These are phyloP conservation scores for Kuraishia ogatae DNA, from an alignment of 805 yeast genomes.

Conservation along the genomic window DNA sequence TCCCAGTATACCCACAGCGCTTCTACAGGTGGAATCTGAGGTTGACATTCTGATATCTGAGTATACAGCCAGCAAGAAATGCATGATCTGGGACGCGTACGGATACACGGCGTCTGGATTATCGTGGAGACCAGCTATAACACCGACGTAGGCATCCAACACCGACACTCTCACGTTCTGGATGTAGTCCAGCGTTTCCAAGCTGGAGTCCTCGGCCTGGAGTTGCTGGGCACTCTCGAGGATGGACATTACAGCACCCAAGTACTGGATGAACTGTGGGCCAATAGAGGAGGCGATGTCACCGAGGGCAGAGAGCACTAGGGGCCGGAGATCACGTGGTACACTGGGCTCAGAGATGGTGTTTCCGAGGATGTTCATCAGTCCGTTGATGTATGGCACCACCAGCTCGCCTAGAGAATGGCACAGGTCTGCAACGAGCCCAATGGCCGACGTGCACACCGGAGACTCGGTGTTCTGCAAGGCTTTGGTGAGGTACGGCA, in stretches of 20 bases:
- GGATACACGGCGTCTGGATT: conserved; percentile 57
- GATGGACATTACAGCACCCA: conserved; percentile 71
- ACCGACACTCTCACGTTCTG: conserved; percentile 73
- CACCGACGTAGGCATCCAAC: conserved; percentile 93
- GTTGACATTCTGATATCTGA: conserved; percentile 50
- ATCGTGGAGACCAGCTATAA: conserved; percentile 80
- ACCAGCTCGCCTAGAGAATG: conserved; percentile 76
- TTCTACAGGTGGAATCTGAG: conserved; percentile 66
- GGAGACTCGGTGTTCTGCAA: conserved; percentile 77
- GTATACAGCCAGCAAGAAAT: conserved; percentile 52
- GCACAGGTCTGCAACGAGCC: conserved; percentile 88
- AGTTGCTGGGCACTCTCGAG: conserved; percentile 58
- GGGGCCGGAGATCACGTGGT: conserved; percentile 76
- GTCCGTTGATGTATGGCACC: conserved; percentile 65
- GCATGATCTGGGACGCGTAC: conserved; percentile 62
- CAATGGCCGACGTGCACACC: conserved; percentile 84
- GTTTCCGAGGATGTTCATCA: conserved; percentile 77
- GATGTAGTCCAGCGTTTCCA: conserved; percentile 73
- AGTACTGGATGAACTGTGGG: conserved; percentile 61
- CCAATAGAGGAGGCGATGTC: conserved; percentile 92
- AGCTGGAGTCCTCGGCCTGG: conserved; percentile 55
- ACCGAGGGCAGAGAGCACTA: conserved; percentile 88
- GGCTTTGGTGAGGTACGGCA: conserved; percentile 76
- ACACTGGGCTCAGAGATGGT: conserved; percentile 59
- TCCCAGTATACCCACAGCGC: conserved; percentile 87